Base-by-base conservation (phyloP, 2,329 filamentous ascomycete species). In the Pseudocercospora pini-densiflorae region DNA sequence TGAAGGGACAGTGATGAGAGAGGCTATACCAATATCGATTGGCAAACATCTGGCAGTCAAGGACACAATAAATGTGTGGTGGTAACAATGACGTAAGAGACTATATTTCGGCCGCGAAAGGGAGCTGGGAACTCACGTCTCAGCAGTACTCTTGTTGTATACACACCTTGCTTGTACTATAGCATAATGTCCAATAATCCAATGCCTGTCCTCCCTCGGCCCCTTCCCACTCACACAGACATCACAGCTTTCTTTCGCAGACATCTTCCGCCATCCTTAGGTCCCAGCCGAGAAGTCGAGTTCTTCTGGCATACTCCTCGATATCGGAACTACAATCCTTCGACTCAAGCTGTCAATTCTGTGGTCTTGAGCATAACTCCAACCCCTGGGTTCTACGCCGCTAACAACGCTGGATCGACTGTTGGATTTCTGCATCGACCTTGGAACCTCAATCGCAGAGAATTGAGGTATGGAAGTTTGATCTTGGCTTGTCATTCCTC, bases 401-500 rank as follows among this genome's bases (percentile, higher is more conserved):
- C 59, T 2, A 61, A 24, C 16, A 49, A 55, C n/a, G n/a, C 51
- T 12, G 23, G 36, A n/a, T 47, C 36, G 27, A n/a, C 66, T 2
- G 2, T 66, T 3, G 61, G 36, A 10, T 68, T 68, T 45, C 59
- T 68, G 9, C 66, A 68, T 49, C 27, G 66, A 31, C 66, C 66
- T n/a, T 68, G 61, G 59, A 40, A 16, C 12, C 61, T 68, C 14
- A 63, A 66, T 19, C 33, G 63, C 5, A 47, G 57, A 31, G 40
- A 23, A 19, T 36, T 68, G 3, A 57, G 55, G 23, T 29, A 21
- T 5, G 45, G 51, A 21, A 45, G 47, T 14, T 47, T 62, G 12
- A 59, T 69, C 3, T 68, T 80, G 9, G 73, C 78, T 7, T 78
- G 75, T 49, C 79, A 81, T 51, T 75, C 72, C 7, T 74, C 75